Percentiles rank a stretch among this genome's conserved stretches.
Evolutionary conservation across 176 grass and related monocot genomes (phyloP).

Genomic region (Bothriochloa decipiens): DNA sequence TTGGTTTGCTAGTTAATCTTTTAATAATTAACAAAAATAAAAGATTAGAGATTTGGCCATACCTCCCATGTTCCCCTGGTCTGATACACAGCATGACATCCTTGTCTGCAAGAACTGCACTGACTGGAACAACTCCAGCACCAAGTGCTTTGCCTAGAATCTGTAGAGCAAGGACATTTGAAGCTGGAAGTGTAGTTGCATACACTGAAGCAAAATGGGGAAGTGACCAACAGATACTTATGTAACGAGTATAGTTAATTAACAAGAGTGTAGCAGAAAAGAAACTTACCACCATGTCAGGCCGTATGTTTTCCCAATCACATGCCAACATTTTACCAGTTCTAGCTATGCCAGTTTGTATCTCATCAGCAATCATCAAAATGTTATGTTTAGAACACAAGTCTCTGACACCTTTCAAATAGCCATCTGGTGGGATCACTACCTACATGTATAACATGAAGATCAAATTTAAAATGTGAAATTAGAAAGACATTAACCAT

Average conservation of each 20-base stretch:
- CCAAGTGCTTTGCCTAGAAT: conserved; percentile 96
- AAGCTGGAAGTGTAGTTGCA: not conserved
- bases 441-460: conserved; percentile 50
- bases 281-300: conserved; percentile 85
- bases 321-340: conserved; percentile 93
- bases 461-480: not conserved
- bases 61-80: conserved; percentile 98
- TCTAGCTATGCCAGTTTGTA: conserved; percentile 96
- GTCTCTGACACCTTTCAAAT: conserved; percentile 88
- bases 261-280: not conserved
- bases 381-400: conserved; percentile 86
- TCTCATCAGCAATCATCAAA: conserved; percentile 99
- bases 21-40: not conserved
- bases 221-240: conserved; percentile 14
- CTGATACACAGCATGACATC: conserved; percentile 94
- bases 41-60: conserved; percentile 7
- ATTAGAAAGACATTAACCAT: conserved; percentile 8
- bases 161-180: conserved; percentile 45
- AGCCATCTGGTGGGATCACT: conserved; percentile 86
- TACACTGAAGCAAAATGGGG: conserved; percentile 14
- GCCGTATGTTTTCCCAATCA: conserved; percentile 85
- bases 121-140: conserved; percentile 94
- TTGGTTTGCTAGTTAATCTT: not conserved
- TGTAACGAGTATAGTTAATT: conserved; percentile 15
- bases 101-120: conserved; percentile 97